A percentile compares a stretch with the other conserved stretches of the same genome.
Conservation (phyloP, 2,329 filamentous ascomycete species). For the Fusarium humuli region DNA sequence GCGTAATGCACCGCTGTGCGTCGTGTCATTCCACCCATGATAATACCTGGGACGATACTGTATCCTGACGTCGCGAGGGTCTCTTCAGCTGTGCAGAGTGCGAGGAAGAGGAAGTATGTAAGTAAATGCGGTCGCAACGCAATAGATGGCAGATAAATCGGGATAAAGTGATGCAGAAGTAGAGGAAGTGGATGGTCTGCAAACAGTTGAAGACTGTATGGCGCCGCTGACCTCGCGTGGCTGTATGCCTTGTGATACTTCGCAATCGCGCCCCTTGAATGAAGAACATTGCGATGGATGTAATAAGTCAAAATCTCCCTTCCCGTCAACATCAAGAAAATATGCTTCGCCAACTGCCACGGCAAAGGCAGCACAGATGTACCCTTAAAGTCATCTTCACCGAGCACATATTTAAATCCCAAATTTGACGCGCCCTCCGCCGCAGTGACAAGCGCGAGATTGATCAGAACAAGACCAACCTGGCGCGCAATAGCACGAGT, state of each 20-base stretch:
- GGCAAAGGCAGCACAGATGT: conserved; percentile 63
- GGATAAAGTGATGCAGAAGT: conserved; percentile 71
- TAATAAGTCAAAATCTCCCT: conserved; percentile 76
- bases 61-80: conserved; percentile 77
- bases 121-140: conserved; percentile 76
- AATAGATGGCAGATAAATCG: conserved; percentile 73
- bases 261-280: conserved; percentile 58
- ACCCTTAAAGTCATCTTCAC: conserved; percentile 59
- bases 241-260: conserved; percentile 58
- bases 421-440: conserved; percentile 58
- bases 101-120: conserved; percentile 75
- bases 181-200: conserved; percentile 77
- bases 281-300: conserved; percentile 78
- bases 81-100: conserved; percentile 73
- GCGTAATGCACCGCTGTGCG: conserved; percentile 65
- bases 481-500: conserved; percentile 50
- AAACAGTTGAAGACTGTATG: conserved; percentile 71
- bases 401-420: conserved; percentile 51
- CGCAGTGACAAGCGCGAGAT: conserved; percentile 58
- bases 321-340: conserved; percentile 56
- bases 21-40: conserved; percentile 63
- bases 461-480: conserved; percentile 58
- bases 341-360: conserved; percentile 65
- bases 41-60: conserved; percentile 64
- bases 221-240: conserved; percentile 66